Percentiles rank a stretch among this genome's conserved stretches.
Evolutionary conservation across 441 rosid genomes (phyloP).

Genomic region (Populus trichocarpa): DNA sequence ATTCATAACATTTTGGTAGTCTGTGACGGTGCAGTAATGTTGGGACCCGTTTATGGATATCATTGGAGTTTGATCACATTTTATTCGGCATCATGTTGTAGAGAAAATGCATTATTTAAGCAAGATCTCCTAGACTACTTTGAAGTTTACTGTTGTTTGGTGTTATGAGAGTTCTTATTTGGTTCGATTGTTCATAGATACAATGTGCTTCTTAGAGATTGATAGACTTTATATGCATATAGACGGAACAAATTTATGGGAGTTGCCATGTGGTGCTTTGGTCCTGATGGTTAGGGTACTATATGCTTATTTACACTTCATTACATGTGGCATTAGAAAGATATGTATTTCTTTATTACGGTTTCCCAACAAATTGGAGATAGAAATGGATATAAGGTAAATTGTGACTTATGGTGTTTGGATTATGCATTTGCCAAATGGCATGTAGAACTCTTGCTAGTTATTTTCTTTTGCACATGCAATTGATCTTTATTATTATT

Average conservation of each 20-base stretch:
- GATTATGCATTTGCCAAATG: not conserved
- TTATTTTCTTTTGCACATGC: not conserved
- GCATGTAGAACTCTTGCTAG: not conserved
- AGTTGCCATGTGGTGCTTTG: constrained; percentile 9
- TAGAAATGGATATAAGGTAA: not conserved
- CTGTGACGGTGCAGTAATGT: not conserved
- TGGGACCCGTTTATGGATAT: not conserved
- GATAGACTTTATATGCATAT: constrained; percentile 7
- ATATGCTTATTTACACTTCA: not conserved
- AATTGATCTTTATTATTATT: not conserved
- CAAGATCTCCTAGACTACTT: not conserved
- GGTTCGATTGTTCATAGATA: not conserved
- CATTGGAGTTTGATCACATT: not conserved
- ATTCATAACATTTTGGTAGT: not conserved
- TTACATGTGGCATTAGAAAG: constrained; percentile 1
- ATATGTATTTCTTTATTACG: constrained; percentile 7
- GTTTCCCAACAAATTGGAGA: constrained; percentile 9
- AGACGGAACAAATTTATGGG: constrained; percentile 1
- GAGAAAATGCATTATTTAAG: not conserved
- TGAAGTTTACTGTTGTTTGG: not conserved
- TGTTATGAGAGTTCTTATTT: not conserved
- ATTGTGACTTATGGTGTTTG: not conserved
- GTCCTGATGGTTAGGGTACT: not conserved
- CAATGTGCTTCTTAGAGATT: not conserved
- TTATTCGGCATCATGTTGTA: not conserved